phyloP scores from a whole-genome alignment of 805 yeast genomes.

The Candida andamanensis region DNA sequence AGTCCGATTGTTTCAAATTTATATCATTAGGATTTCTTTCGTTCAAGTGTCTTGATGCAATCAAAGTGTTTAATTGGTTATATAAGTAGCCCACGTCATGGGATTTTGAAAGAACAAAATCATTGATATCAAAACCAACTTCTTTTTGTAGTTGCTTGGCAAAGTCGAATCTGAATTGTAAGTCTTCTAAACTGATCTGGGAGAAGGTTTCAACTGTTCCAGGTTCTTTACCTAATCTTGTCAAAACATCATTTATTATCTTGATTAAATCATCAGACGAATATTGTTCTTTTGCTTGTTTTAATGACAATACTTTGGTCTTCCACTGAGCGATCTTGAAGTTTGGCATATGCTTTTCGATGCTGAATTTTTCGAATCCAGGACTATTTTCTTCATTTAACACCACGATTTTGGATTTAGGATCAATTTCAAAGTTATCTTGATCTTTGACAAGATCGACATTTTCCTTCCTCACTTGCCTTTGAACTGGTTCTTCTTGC shows the following conservation, averaged over 20 bases:
- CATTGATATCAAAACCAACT: slow-evolving; percentile 52
- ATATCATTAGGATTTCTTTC: slow-evolving; percentile 77
- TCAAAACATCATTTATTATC: slow-evolving; percentile 23
- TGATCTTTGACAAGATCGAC: slow-evolving; percentile 32
- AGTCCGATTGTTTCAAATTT: slow-evolving; percentile 51
- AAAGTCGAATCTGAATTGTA: slow-evolving; percentile 45
- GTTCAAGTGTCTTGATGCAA: slow-evolving; percentile 41
- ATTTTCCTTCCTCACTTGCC: slow-evolving; percentile 19
- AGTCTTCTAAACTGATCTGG: slow-evolving; percentile 29
- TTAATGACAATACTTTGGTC: slow-evolving; percentile 14
- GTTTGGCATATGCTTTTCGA: slow-evolving; percentile 28
- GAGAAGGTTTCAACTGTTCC: slow-evolving; percentile 10
- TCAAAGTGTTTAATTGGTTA: slow-evolving; percentile 31
- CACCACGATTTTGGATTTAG: slow-evolving; percentile 27
- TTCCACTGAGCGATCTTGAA: slow-evolving; percentile 37
- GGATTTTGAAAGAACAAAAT: slow-evolving; percentile 40
- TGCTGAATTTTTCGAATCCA: slow-evolving; percentile 18
- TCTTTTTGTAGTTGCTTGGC: slow-evolving; percentile 44
- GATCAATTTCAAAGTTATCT: slow-evolving; percentile 32
- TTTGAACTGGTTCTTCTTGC: slow-evolving; percentile 21
- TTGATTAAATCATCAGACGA: slow-evolving; percentile 18
- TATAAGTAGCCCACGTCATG: slow-evolving; percentile 36
- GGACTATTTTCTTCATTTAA: slow-evolving; percentile 35
- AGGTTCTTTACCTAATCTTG: slow-evolving; percentile 15
- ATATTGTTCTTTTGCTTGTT: slow-evolving; percentile 26